These are phyloP conservation scores for Chaetomium olivaceum DNA, from an alignment of 2,329 filamentous ascomycete species.

Conservation along the genomic window DNA sequence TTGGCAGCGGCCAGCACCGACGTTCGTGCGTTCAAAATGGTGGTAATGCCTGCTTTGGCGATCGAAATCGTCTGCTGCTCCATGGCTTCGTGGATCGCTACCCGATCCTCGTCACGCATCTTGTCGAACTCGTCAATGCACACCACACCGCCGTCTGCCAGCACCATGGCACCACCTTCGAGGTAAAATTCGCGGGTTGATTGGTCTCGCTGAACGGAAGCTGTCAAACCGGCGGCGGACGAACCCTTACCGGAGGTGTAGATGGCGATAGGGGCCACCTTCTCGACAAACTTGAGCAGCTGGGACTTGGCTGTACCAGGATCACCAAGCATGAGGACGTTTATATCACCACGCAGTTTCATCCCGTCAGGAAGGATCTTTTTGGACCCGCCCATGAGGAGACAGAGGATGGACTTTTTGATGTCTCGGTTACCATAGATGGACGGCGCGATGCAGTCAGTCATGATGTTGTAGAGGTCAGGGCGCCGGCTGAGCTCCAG, in stretches of 20 bases:
- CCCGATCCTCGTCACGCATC: constrained; percentile 97
- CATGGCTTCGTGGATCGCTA: constrained; percentile 99
- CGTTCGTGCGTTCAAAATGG: constrained; percentile 92
- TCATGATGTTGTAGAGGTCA: constrained; percentile 89
- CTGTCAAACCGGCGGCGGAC: constrained; percentile 94
- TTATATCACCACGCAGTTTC: constrained; percentile 96
- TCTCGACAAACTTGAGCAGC: constrained; percentile 94
- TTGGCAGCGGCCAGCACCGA: constrained; percentile 95
- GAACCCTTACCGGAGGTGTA: constrained; percentile 99
- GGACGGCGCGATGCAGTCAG: constrained; percentile 90
- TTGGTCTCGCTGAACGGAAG: constrained; percentile 91
- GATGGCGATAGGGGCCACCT: constrained; percentile 92
- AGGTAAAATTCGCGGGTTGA: constrained; percentile 95
- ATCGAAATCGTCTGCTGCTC: constrained; percentile 99
- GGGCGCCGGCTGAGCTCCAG: constrained; percentile 84
- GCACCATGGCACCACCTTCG: constrained; percentile 96
- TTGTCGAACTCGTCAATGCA: constrained; percentile 99
- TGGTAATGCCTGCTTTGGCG: constrained; percentile 97
- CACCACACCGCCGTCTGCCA: constrained; percentile 93
- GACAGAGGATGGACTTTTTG: constrained; percentile 94
- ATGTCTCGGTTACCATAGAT: constrained; percentile 97
- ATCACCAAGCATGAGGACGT: constrained; percentile 93
- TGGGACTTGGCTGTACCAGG: constrained; percentile 98
- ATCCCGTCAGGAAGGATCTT: constrained; percentile 98
- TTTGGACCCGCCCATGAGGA: constrained; percentile 92